Base-by-base conservation (phyloP, 345 rosid species). In the Citrus maxima region DNA sequence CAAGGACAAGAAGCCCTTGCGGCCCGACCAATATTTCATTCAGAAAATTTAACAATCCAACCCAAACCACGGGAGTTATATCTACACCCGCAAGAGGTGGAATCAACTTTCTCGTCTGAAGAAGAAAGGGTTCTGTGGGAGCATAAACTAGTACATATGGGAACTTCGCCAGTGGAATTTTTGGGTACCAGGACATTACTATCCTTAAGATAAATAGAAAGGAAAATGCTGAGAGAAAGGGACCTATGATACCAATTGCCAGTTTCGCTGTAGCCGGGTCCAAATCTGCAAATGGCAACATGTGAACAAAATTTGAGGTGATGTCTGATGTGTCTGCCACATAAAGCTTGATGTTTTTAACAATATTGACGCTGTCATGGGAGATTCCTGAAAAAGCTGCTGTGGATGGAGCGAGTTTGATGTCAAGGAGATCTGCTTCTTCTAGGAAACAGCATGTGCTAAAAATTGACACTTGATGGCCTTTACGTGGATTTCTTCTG, bases 111-210 rank as follows among this genome's bases (percentile, higher is more conserved):
- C 97, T 80, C 0, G 97, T 93, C 51, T 78, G 87, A 9, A 83
- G 79, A 42, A 93, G 95, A 58, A 95, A 77, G 13, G 99, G 97
- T 70, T 93, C 98, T 0, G 98, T 95, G 35, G 98, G 97, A 84
- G 98, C 99, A 80, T 91, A 93, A 67, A 92, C 97, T 72, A 95
- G 62, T 6, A 95, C 88, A 72, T 92, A 95, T 7, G 97, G 99
- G 78, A 95, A 93, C 84, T 93, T 88, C 9, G 86, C 92, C 10
- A 90, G 95, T 0, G 98, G 99, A 77, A 95, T 93, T 82, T 90
- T 93, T 0, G 98, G 99, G 76, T 95, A 95, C 97, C 99, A 95
- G 49, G 98, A 93, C 99, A 95, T 95, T 19, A 95, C 82, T 66
- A 93, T 91, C 69, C 98, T 90, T 85, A 88, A 1, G 10, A 95